Conservation (phyloP, 208 protist genomes). For the Leishmania braziliensis region DNA sequence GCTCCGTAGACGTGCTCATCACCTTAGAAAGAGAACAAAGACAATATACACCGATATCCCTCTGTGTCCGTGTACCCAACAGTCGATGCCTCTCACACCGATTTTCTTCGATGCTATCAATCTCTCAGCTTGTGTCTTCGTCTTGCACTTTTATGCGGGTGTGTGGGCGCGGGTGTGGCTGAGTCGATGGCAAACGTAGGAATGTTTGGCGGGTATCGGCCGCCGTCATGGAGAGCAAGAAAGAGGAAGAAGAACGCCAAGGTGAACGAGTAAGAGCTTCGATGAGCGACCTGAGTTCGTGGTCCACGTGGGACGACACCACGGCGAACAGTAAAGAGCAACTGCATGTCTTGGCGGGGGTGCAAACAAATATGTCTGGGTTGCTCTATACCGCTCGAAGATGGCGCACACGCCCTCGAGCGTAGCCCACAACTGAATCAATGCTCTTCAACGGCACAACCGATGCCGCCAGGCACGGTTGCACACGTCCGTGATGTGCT, state of each 20-base stretch:
- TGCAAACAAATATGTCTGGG: not conserved
- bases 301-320: not conserved
- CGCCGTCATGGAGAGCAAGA: not conserved
- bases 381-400: not conserved
- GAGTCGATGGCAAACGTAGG: not conserved
- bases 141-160: not conserved
- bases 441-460: not conserved
- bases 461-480: not conserved
- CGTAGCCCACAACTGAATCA: not conserved
- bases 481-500: not conserved
- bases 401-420: not conserved
- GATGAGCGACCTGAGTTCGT: not conserved
- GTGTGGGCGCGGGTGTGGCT: not conserved
- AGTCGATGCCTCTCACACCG: not conserved
- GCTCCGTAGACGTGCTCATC: not conserved
- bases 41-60: not conserved
- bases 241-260: not conserved
- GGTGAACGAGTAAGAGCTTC: not conserved
- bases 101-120: not conserved
- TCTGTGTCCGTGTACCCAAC: not conserved
- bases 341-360: not conserved
- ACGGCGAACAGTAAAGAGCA: not conserved
- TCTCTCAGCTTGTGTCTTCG: not conserved
- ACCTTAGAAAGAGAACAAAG: not conserved
- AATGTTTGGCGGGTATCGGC: not conserved